Percentiles rank a stretch among this genome's conserved stretches.
phyloP scores from a whole-genome alignment of 352 stramenopile genomes.

The Phytopythium mirpurense region DNA sequence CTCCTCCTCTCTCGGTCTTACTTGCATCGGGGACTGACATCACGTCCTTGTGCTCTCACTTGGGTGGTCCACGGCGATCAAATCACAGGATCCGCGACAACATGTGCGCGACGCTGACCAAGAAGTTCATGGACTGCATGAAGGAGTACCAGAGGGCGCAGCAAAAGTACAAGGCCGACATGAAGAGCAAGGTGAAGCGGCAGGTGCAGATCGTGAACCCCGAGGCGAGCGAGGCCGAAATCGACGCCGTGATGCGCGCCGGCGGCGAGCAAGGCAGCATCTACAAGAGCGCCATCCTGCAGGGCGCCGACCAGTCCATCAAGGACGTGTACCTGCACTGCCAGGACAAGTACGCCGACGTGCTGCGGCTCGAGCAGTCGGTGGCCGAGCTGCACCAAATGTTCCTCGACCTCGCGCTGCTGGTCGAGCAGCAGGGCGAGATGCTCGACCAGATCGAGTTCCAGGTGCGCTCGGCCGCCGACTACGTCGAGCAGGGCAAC shows the following conservation, averaged over 20 bases:
- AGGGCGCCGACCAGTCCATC: conserved; percentile 70
- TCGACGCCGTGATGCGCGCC: conserved; percentile 94
- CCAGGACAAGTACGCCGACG: conserved; percentile 97
- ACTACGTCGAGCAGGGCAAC: conserved; percentile 98
- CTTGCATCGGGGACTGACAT: no score
- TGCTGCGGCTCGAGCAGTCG: conserved; percentile 94
- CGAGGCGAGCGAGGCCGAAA: conserved; percentile 95
- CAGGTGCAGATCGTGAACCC: conserved; percentile 98
- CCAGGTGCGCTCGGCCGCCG: conserved; percentile 89
- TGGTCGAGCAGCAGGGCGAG: conserved; percentile 97
- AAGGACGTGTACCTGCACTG: conserved; percentile 94
- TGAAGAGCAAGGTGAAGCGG: conserved; percentile 97
- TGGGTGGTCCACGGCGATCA: no score
- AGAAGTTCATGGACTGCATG: conserved; percentile 99
- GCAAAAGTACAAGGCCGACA: conserved; percentile 97
- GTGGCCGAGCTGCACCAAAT: conserved; percentile 98
- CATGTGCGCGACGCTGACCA: conserved; percentile 95
- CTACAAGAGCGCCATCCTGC: conserved; percentile 81
- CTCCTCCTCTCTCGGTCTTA: no score
- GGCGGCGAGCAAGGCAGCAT: conserved; percentile 69
- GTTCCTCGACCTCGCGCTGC: conserved; percentile 97
- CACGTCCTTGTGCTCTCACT: no score
- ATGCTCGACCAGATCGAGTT: conserved; percentile 98
- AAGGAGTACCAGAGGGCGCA: conserved; percentile 97
- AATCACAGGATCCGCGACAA: conserved; percentile 94